Base-by-base conservation (phyloP, 495 filamentous ascomycete genomes). In the Penicillium cataractarum region DNA sequence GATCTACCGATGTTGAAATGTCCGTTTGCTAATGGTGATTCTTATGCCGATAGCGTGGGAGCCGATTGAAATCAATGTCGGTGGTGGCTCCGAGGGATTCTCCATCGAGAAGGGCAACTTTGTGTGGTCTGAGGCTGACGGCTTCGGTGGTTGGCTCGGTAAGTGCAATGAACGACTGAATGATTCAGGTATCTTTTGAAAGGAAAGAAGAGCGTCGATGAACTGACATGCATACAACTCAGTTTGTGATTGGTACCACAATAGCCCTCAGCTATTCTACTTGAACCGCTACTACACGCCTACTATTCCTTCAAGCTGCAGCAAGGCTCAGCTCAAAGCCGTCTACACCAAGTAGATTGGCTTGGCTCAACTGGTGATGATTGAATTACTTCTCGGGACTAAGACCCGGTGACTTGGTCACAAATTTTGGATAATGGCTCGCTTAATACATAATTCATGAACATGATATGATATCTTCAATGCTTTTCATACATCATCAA, bases 231-330 rank as follows among this genome's bases (percentile, higher is more conserved):
- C 21, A 13, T 22, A 3, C 15, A 44, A 19, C 33, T 27, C 27
- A 86, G 83, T 80, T 6, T 86, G 84, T 54, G 78, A 85, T 57
- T 86, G 84, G 82, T 81, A 69, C 64, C 83, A 85, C 67, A 82
- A 79, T 50, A 75, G 68, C 24, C 83, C 84, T 12, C 83, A 86
- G 66, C 74, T 85, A 7, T 86, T 86, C 74, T 83, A 74, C 67
- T 65, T 78, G 22, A 60, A 78, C 55, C 51, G 53, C 13, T 73
- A 65, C 59, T 73, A 71, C 37, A 19, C 70, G 13, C 22, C 71
- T 19, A 44, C 61, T 0, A 67, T 81, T 17, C 81, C 82, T 22
- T 71, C 67, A 33, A 79, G 75, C 65, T 85, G 83, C 67, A 78
- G 75, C 53, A 65, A 71, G 67, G 80, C 82, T 21, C 49, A 76